Evolutionary conservation across 2,329 filamentous ascomycete genomes (phyloP).

Genomic region (Colletotrichum noveboracense): DNA sequence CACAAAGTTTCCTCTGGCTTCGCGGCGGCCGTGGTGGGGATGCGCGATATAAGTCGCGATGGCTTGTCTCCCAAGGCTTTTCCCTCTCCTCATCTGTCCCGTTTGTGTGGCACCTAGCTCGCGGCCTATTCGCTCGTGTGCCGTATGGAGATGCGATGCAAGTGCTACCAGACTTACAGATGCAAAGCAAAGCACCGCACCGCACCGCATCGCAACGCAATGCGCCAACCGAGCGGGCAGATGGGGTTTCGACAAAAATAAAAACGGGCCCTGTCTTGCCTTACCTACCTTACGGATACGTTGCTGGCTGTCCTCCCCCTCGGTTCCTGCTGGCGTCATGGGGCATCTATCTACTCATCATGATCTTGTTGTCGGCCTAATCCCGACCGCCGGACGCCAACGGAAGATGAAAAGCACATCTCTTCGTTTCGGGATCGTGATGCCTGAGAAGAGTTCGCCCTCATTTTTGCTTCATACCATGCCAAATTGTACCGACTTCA

Average conservation of each 20-base stretch:
- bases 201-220: background rate
- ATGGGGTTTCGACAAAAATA: background rate
- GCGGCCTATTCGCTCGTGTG: background rate
- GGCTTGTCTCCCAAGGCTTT: conserved; percentile 11
- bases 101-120: background rate
- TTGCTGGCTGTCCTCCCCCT: background rate
- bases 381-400: background rate
- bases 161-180: conserved; percentile 2
- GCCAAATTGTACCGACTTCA: background rate
- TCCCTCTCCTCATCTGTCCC: background rate
- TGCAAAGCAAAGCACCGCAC: background rate
- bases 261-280: background rate
- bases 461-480: background rate
- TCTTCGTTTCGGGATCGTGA: background rate
- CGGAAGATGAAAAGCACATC: background rate
- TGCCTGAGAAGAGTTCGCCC: background rate
- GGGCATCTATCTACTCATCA: background rate
- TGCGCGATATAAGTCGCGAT: conserved; percentile 38
- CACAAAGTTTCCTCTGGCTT: background rate
- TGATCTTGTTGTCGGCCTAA: background rate
- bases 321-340: background rate
- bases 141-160: background rate
- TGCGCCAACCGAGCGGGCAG: background rate
- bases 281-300: background rate
- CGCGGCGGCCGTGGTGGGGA: conserved; percentile 29